Percentiles rank a stretch among this genome's conserved stretches.
Conservation (phyloP, 805 yeast species). For the Saccharomycopsis schoenii region DNA sequence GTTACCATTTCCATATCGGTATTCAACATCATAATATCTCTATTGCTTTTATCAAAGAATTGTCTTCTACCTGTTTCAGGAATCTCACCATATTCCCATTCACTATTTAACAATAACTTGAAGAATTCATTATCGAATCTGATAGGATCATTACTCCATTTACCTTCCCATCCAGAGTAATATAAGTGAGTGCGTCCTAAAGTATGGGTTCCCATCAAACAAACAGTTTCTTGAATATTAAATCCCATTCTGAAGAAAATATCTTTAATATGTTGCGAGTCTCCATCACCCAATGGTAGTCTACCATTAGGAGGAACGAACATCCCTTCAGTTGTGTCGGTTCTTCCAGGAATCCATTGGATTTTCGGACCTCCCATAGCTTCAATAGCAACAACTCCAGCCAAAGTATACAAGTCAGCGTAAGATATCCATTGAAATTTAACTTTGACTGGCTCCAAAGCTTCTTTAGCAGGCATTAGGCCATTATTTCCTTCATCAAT, state of each 20-base stretch:
- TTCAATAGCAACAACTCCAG: conserved; percentile 42
- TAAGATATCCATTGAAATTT: conserved; percentile 37
- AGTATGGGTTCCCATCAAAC: conserved; percentile 39
- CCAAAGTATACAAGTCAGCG: conserved; percentile 44
- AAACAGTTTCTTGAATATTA: conserved; percentile 37
- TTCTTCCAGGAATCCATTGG: conserved; percentile 41
- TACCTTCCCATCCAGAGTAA: conserved; percentile 40
- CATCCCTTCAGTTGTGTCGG: conserved; percentile 29
- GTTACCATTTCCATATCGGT: conserved; percentile 35
- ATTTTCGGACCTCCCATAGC: conserved; percentile 41
- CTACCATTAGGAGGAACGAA: conserved; percentile 38
- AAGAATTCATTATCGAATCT: conserved; percentile 36
- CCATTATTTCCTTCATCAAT: conserved; percentile 41
- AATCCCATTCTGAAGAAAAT: conserved; percentile 40
- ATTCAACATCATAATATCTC: conserved; percentile 35
- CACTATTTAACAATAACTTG: conserved; percentile 25
- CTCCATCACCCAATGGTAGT: conserved; percentile 40
- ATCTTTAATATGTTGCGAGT: conserved; percentile 34
- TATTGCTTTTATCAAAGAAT: conserved; percentile 29
- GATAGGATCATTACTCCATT: conserved; percentile 35
- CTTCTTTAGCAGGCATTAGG: conserved; percentile 33
- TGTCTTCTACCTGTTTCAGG: conserved; percentile 35
- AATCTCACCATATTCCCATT: conserved; percentile 26
- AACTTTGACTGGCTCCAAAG: conserved; percentile 31
- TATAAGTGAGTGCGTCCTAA: conserved; percentile 40